phyloP scores from a whole-genome alignment of 2,329 filamentous ascomycete species.

The Exophiala xenobiotica region DNA sequence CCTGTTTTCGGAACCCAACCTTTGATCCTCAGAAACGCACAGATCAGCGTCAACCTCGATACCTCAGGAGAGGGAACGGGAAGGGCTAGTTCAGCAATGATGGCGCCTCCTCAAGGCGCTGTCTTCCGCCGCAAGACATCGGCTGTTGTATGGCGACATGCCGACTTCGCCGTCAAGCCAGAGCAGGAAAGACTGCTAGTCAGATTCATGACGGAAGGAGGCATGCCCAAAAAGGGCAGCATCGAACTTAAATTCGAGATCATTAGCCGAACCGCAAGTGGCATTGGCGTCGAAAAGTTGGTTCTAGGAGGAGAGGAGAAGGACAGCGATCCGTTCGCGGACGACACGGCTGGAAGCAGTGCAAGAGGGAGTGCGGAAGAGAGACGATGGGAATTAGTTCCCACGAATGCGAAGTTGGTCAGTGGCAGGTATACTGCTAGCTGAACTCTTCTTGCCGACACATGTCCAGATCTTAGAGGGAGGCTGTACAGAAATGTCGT shows the following conservation, averaged over 20 bases:
- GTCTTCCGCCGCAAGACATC: conserved; percentile 48
- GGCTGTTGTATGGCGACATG: conserved; percentile 46
- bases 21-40: conserved; percentile 70
- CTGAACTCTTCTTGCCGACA: conserved; percentile 27
- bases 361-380: conserved; percentile 33
- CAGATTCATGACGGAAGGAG: conserved; percentile 70
- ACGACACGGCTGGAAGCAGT: conserved; percentile 37
- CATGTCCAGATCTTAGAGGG: background rate
- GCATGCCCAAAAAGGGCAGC: conserved; percentile 67
- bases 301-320: conserved; percentile 30
- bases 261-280: conserved; percentile 56
- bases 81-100: conserved; percentile 47
- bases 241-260: conserved; percentile 84
- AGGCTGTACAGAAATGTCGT: background rate
- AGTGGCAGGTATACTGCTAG: conserved; percentile 72
- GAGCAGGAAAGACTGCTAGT: conserved; percentile 72
- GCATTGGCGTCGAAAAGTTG: conserved; percentile 60
- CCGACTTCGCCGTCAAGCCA: conserved; percentile 54
- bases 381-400: conserved; percentile 64
- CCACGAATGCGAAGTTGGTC: conserved; percentile 65
- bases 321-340: conserved; percentile 50
- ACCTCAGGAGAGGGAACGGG: conserved; percentile 39
- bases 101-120: conserved; percentile 47
- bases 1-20: conserved; percentile 55
- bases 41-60: conserved; percentile 59